Conservation (phyloP, 164 flowering plant genomes). For the Umbilicus rupestris region DNA sequence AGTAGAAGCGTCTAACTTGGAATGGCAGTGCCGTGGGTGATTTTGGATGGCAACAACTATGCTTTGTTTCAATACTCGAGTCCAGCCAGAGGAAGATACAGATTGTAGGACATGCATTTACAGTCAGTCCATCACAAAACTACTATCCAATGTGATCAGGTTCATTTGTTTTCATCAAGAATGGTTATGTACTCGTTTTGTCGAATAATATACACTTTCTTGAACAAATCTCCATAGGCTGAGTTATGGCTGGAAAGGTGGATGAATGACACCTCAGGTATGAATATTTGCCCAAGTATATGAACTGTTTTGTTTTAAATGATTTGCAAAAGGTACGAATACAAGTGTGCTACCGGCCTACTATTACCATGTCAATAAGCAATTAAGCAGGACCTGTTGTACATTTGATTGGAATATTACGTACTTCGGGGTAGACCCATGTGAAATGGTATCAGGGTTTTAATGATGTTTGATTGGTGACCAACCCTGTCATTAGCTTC, state of each 20-base stretch:
- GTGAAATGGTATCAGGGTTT: background rate
- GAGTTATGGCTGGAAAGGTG: background rate
- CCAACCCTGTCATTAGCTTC: conserved; percentile 1
- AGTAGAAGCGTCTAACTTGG: conserved; percentile 14
- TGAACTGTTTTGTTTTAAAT: background rate
- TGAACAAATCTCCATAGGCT: background rate
- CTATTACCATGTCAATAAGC: no score
- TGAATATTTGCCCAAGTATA: background rate
- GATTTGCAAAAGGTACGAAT: background rate
- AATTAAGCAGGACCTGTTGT: background rate
- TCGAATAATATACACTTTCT: background rate
- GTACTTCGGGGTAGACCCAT: conserved; percentile 3
- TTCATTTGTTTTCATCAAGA: conserved; percentile 1
- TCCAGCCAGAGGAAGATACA: background rate
- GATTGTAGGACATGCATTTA: conserved; percentile 7
- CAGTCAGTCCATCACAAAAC: background rate
- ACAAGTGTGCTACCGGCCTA: background rate
- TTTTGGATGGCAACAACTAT: background rate
- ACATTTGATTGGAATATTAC: conserved; percentile 1
- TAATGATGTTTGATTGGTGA: background rate
- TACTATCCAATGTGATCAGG: background rate
- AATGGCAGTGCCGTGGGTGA: background rate
- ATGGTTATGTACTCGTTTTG: background rate
- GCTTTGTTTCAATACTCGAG: background rate
- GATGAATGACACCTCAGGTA: background rate